Evolutionary conservation across 495 filamentous ascomycete genomes (phyloP), one percentile per base, ranked within the genome.

Genomic region (Aspergillus indologenus): DNA sequence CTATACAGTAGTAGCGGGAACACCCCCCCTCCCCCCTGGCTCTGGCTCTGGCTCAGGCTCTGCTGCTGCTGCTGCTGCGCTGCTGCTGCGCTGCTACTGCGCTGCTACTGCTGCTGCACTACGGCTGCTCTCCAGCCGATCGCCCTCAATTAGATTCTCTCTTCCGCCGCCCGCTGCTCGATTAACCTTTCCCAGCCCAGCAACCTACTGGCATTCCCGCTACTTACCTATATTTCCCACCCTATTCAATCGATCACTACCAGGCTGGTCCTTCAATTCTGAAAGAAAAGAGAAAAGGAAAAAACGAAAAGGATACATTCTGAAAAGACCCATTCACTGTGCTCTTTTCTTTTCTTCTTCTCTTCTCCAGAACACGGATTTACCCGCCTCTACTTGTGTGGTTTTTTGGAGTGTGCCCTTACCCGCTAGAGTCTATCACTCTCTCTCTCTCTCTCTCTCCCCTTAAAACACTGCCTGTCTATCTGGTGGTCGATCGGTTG

Each of bases 381-480:
- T 29, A 51, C 31, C 48, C 47, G 52, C 57, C 53, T 57, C 53
- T 47, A 52, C 48, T 61, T 65, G 40, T 62, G 58, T 54, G 60
- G 49, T 61, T 67, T 51, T 40, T 67, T 60, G 43, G 54, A 57
- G 55, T 60, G 62, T 64, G 57, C 64, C 61, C 61, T 66, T 63
- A 61, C 59, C 61, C 61, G 56, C 45, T 58, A 57, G 61, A 62
- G 61, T 62, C 57, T 59, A 66, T 66, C 58, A 58, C 64, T 58
- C 62, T 61, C 62, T 61, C 61, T 66, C 65, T 66, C 58, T 58
- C 64, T 58, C 62, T 61, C 62, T 61, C 61, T 66, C 65, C 65
- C 65, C 65, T 64, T 67, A 64, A 67, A 64, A 63, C 45, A 46
- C 53, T 56, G 29, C 21, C 56, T 47, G 49, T 54, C 58, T 63